A percentile compares a stretch with the other conserved stretches of the same genome.
phyloP scores from a whole-genome alignment of 2,329 filamentous ascomycete genomes.

The Sporothrix inflata region DNA sequence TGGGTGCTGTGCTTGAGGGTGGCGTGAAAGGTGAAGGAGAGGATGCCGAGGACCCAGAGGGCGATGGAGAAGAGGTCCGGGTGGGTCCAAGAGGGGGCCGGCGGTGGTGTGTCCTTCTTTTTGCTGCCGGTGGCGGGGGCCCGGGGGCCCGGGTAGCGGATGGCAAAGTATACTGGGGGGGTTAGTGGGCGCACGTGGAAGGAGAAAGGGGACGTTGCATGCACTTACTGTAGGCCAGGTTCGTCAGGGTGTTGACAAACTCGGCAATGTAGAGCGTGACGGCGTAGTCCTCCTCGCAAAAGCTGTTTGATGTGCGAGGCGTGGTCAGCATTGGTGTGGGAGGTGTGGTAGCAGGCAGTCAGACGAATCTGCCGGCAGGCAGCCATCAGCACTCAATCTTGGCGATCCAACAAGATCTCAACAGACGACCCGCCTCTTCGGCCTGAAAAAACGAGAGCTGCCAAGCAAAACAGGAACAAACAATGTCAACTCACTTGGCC shows the following conservation, averaged over 20 bases:
- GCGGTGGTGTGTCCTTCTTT: neutral
- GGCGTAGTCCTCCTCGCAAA: slow-evolving; percentile 55
- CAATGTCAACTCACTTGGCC: slow-evolving; percentile 38
- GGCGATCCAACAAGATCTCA: neutral
- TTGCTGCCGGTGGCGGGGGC: neutral
- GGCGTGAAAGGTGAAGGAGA: slow-evolving; percentile 51
- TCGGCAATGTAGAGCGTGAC: slow-evolving; percentile 56
- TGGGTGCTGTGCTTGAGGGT: slow-evolving; percentile 49
- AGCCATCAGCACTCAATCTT: neutral
- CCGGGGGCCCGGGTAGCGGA: slow-evolving; percentile 42
- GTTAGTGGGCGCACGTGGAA: neutral
- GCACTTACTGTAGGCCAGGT: slow-evolving; percentile 50
- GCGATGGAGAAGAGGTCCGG: slow-evolving; percentile 49
- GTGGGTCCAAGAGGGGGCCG: slow-evolving; percentile 26
- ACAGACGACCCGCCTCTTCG: neutral
- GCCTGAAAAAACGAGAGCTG: no score
- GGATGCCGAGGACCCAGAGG: slow-evolving; percentile 48
- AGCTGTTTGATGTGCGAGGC: slow-evolving; percentile 33
- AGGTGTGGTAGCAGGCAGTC: neutral
- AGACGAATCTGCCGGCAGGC: neutral
- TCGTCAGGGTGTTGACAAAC: slow-evolving; percentile 57
- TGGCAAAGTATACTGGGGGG: slow-evolving; percentile 45
- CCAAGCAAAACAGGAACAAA: no score
- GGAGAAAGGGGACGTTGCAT: neutral
- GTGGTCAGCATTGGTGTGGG: neutral